A percentile compares a stretch with the other conserved stretches of the same genome.
Evolutionary conservation across 106 monocot species (phyloP).

Genomic region (Dioscorea alata): DNA sequence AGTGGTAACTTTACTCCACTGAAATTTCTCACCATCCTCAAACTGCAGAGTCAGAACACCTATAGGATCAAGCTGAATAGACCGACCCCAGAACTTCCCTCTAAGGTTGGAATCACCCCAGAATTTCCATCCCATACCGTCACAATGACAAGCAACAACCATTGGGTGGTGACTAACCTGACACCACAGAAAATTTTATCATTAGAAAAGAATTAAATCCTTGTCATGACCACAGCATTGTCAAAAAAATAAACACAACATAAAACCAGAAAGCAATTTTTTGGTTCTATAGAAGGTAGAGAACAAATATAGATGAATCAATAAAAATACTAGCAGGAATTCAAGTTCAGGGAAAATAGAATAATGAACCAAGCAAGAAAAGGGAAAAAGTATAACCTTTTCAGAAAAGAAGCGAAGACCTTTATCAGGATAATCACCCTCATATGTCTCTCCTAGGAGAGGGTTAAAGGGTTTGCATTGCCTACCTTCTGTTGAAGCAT

Average conservation of each 20-base stretch:
- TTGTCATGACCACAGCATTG: background rate
- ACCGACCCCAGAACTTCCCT: slow-evolving; percentile 95
- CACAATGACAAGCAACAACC: slow-evolving; percentile 95
- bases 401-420: slow-evolving; percentile 96
- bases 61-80: slow-evolving; percentile 94
- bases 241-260: no score
- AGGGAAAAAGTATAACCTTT: slow-evolving; percentile 41
- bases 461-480: slow-evolving; percentile 99
- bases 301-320: no score
- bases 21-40: slow-evolving; percentile 91
- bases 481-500: slow-evolving; percentile 96
- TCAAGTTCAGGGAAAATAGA: no score
- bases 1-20: slow-evolving; percentile 96
- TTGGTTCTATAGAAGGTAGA: no score
- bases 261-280: no score
- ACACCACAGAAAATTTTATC: slow-evolving; percentile 3
- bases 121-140: slow-evolving; percentile 92
- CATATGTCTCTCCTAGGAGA: slow-evolving; percentile 96
- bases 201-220: background rate
- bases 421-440: slow-evolving; percentile 98
- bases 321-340: no score
- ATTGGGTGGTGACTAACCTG: slow-evolving; percentile 99
- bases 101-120: slow-evolving; percentile 94
- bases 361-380: background rate
- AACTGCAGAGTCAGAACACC: slow-evolving; percentile 81